Evolutionary conservation across 2,329 filamentous ascomycete genomes (phyloP).

Genomic region (Fusarium papillatum): DNA sequence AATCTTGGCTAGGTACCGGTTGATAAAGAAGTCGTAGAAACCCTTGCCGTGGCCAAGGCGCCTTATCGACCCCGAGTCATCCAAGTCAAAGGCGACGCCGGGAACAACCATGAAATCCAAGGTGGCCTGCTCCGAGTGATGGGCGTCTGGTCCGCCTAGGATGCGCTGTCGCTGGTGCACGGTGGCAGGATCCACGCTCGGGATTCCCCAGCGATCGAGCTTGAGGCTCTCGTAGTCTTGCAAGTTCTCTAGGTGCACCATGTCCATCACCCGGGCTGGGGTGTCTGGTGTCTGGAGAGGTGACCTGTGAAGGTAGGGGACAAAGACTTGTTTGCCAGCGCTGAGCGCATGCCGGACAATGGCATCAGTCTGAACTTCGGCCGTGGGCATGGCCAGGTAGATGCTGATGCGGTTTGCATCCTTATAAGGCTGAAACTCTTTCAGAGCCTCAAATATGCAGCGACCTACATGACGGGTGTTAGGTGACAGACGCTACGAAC

Average conservation of each 20-base stretch:
- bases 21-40: constrained; percentile 96
- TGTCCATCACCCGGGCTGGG: constrained; percentile 87
- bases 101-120: constrained; percentile 93
- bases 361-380: constrained; percentile 86
- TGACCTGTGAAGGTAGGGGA: constrained; percentile 86
- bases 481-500: constrained; percentile 25
- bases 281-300: constrained; percentile 61
- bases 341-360: constrained; percentile 87
- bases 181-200: constrained; percentile 79
- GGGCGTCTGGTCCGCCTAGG: constrained; percentile 71
- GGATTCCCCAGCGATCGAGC: constrained; percentile 93
- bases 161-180: constrained; percentile 78
- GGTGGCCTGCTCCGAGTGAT: constrained; percentile 58
- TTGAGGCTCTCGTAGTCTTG: constrained; percentile 84
- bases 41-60: constrained; percentile 95
- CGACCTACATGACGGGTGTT: constrained; percentile 64
- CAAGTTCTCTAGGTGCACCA: constrained; percentile 83
- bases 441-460: constrained; percentile 73
- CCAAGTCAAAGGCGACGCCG: constrained; percentile 89
- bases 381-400: constrained; percentile 92
- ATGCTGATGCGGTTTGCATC: constrained; percentile 83
- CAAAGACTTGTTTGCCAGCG: constrained; percentile 86
- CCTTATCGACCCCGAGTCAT: constrained; percentile 68
- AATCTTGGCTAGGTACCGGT: constrained; percentile 72
- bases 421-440: constrained; percentile 79